These are phyloP conservation scores for Boletus huronensis DNA, from an alignment of 768 basidiomycete genomes.

Conservation along the genomic window DNA sequence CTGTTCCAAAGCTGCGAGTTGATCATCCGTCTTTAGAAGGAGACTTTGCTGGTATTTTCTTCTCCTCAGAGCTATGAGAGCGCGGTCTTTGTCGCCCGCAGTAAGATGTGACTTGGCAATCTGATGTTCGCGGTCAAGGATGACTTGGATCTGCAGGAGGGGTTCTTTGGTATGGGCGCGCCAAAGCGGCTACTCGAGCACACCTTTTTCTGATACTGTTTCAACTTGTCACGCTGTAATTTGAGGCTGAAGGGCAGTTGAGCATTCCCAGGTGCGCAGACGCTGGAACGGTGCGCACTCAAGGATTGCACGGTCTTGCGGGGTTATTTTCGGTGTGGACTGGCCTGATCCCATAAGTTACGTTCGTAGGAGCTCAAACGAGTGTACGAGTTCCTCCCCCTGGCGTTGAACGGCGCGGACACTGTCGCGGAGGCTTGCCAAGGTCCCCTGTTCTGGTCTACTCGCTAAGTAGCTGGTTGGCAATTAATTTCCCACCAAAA, in stretches of 20 bases:
- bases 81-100: conserved; percentile 81
- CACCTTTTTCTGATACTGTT: conserved; percentile 94
- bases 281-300: conserved; percentile 60
- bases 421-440: neutral
- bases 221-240: conserved; percentile 91
- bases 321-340: conserved; percentile 83
- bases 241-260: conserved; percentile 64
- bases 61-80: conserved; percentile 80
- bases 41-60: conserved; percentile 93
- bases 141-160: conserved; percentile 66
- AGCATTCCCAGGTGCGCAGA: conserved; percentile 17
- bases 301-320: conserved; percentile 91
- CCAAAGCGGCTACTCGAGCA: conserved; percentile 9
- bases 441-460: neutral
- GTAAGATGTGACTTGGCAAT: conserved; percentile 84
- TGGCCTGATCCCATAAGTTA: conserved; percentile 67
- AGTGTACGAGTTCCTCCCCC: neutral
- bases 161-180: neutral
- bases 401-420: neutral
- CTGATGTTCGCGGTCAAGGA: conserved; percentile 84
- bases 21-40: conserved; percentile 82
- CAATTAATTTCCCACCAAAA: conserved; percentile 18
- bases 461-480: neutral
- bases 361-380: neutral
- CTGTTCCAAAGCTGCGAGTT: conserved; percentile 85